A percentile compares a stretch with the other conserved stretches of the same genome.
Conservation (phyloP, 148 eudicot genomes). For the Arbutus unedo region DNA sequence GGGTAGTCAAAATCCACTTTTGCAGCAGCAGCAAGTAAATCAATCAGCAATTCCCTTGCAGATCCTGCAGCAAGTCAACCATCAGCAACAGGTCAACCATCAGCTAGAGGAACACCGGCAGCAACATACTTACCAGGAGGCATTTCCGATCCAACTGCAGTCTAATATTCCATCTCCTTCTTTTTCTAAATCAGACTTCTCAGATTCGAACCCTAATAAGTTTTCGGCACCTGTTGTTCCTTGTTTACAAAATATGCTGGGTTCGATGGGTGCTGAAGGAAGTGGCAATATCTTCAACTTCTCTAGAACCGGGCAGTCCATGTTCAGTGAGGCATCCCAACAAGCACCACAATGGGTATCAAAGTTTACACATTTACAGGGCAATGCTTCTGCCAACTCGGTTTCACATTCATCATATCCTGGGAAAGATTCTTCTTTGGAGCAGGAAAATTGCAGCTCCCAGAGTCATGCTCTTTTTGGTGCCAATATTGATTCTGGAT, state of each 20-base stretch:
- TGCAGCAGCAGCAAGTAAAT: slow-evolving; percentile 53
- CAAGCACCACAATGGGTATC: slow-evolving; percentile 47
- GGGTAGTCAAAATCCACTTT: slow-evolving; percentile 48
- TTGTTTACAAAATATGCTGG: slow-evolving; percentile 57
- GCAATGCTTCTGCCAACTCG: slow-evolving; percentile 51
- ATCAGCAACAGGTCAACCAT: slow-evolving; percentile 42
- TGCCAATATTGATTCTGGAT: slow-evolving; percentile 74
- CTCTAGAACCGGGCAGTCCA: slow-evolving; percentile 46
- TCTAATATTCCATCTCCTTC: slow-evolving; percentile 48
- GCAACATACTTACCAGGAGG: slow-evolving; percentile 54
- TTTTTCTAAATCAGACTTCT: slow-evolving; percentile 51
- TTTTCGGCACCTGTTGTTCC: slow-evolving; percentile 42
- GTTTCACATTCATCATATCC: slow-evolving; percentile 62
- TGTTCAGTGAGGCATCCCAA: slow-evolving; percentile 56
- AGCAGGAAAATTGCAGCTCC: slow-evolving; percentile 56
- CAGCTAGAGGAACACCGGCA: slow-evolving; percentile 46
- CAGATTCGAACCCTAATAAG: slow-evolving; percentile 35
- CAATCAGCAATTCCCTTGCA: slow-evolving; percentile 58
- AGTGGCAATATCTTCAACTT: slow-evolving; percentile 55
- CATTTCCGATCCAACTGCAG: slow-evolving; percentile 56
- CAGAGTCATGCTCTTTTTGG: slow-evolving; percentile 70
- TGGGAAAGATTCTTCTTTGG: slow-evolving; percentile 58
- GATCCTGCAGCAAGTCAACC: slow-evolving; percentile 41
- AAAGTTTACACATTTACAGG: slow-evolving; percentile 47
- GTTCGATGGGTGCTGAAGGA: slow-evolving; percentile 56